Conservation (phyloP, 2,329 filamentous ascomycete species). For the Colletotrichum australisinense region DNA sequence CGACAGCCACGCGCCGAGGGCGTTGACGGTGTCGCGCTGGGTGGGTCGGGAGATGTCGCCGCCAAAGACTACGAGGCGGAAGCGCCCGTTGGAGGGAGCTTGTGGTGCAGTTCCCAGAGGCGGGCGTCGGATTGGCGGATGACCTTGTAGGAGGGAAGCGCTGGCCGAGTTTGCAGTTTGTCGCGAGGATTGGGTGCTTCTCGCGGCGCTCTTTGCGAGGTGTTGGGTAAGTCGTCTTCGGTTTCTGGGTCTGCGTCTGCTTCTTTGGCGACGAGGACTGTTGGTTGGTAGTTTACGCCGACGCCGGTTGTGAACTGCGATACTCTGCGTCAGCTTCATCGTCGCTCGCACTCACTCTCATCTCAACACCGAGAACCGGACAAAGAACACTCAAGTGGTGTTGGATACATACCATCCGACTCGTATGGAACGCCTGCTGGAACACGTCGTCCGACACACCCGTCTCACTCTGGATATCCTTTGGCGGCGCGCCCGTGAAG, state of each 20-base stretch:
- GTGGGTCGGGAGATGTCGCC: slow-evolving; percentile 62
- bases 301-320: slow-evolving; percentile 36
- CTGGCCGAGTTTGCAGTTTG: slow-evolving; percentile 62
- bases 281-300: slow-evolving; percentile 68
- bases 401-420: slow-evolving; percentile 51
- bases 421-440: slow-evolving; percentile 69
- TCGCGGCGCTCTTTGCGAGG: slow-evolving; percentile 52
- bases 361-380: neutral
- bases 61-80: slow-evolving; percentile 70
- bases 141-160: slow-evolving; percentile 69
- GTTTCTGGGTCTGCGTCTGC: slow-evolving; percentile 38
- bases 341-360: neutral
- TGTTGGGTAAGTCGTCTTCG: slow-evolving; percentile 49
- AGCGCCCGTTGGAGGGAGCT: slow-evolving; percentile 68
- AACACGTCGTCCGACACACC: slow-evolving; percentile 73
- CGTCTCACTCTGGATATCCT: slow-evolving; percentile 68
- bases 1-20: slow-evolving; percentile 57
- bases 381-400: neutral
- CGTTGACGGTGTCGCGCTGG: slow-evolving; percentile 57
- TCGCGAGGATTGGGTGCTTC: slow-evolving; percentile 56
- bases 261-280: slow-evolving; percentile 66
- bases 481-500: slow-evolving; percentile 67
- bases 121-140: slow-evolving; percentile 66
- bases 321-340: neutral
- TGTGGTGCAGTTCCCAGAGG: slow-evolving; percentile 69